Evolutionary conservation across 257 asterid genomes (phyloP).

Genomic region (Plectranthus barbatus): DNA sequence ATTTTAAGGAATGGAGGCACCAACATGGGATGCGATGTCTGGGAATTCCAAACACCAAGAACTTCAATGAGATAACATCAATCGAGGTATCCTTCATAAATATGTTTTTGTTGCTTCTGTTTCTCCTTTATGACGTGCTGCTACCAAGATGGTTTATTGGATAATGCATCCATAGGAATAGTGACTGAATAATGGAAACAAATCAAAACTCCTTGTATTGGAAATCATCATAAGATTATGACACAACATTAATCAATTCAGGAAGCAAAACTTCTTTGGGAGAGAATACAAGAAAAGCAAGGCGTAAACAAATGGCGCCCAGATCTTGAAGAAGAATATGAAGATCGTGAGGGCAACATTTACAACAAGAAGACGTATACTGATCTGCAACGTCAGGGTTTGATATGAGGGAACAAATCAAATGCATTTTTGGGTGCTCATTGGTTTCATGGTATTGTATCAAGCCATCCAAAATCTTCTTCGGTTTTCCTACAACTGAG

Average conservation of each 20-base stretch:
- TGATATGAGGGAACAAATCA: conserved; percentile 35
- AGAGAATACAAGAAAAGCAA: conserved; percentile 76
- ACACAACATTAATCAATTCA: conserved; percentile 13
- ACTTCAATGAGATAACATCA: conserved; percentile 86
- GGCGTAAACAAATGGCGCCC: conserved; percentile 96
- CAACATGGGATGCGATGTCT: conserved; percentile 99
- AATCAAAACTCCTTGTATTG: neutral
- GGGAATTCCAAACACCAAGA: conserved; percentile 94
- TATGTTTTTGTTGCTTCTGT: neutral
- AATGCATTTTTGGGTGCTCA: neutral
- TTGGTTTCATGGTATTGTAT: neutral
- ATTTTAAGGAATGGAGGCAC: conserved; percentile 98
- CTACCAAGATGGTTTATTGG: neutral
- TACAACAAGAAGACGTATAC: conserved; percentile 94
- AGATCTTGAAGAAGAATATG: conserved; percentile 96
- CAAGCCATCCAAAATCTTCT: neutral
- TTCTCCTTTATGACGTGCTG: neutral
- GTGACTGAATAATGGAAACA: neutral
- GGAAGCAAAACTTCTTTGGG: conserved; percentile 99
- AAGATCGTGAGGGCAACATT: conserved; percentile 95
- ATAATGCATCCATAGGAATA: neutral
- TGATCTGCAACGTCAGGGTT: conserved; percentile 96
- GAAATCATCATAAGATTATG: neutral
- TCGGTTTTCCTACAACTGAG: neutral
- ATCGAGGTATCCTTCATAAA: conserved; percentile 47